Base-by-base conservation (phyloP, 2,329 filamentous ascomycete genomes). In the Nectriaceae sp. region DNA sequence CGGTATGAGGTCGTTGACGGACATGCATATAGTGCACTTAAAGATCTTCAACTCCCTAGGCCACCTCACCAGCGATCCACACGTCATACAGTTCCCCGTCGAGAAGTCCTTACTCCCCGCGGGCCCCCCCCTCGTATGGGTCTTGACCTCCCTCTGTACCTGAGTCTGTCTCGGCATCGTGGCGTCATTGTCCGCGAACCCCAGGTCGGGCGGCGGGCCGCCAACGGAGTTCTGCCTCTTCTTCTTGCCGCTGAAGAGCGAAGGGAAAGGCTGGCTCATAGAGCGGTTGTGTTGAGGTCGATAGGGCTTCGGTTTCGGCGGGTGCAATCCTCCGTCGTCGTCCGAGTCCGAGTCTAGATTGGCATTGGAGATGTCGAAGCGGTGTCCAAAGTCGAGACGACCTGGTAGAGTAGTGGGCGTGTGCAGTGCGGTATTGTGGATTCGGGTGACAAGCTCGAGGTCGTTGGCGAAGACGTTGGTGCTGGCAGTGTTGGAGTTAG, bases 1-100 rank as follows among this genome's bases (percentile, higher is more conserved):
- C 11, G 66, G 62, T 24, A 64, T 65, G 44, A 96, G 69, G 65
- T 96, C 90, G 65, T 95, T 96, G 64, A 96, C 84, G 16, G 88
- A 94, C 61, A 89, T 74, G 67, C 91, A 96, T 46, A 89, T 87
- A 36, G 88, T 88, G 68, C 91, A 96, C 59, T 90, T 82, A 68
- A 94, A 96, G 31, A 87, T 81, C 29, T 80, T 80, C 52, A 91
- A 71, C 44, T 86, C 82, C 53, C 79, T 82, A 2, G 90, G 90
- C 86, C 90, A 96, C 47, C 87, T 80, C 55, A 95, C 86, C 47
- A 85, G 82, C 46, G 87, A 88, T 60, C 87, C 88, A 68, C 91
- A 96, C 26, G 90, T 92, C 82, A 93, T 91, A 66, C 91, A 96
- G 59, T 83, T 85, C 19, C 89, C 88, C 24, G 83, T 85, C 21